These are phyloP conservation scores for Capsicum chinense DNA, from an alignment of 257 asterid species.

Conservation along the genomic window DNA sequence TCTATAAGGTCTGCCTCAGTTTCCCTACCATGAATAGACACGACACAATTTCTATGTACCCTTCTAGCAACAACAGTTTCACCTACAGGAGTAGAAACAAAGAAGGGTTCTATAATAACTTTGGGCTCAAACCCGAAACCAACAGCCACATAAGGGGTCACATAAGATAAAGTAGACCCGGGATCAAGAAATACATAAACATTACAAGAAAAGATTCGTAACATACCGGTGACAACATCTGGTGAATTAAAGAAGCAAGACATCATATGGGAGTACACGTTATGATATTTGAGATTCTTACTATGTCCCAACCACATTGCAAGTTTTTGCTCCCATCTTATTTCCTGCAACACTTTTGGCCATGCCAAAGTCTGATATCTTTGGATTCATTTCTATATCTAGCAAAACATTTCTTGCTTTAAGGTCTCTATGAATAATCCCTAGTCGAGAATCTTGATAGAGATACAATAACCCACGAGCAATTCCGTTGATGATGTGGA, in stretches of 20 bases:
- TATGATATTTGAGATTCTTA: conserved; percentile 24
- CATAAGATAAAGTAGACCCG: too few species aligned
- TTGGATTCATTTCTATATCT: conserved; percentile 43
- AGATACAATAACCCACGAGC: conserved; percentile 46
- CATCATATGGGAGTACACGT: not conserved
- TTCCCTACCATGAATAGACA: too few species aligned
- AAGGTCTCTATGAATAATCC: conserved; percentile 47
- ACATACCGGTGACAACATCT: too few species aligned
- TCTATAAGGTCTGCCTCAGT: too few species aligned
- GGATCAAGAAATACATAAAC: too few species aligned
- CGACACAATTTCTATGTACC: too few species aligned
- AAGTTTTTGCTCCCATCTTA: conserved; percentile 41
- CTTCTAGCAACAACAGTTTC: too few species aligned
- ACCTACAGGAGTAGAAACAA: too few species aligned
- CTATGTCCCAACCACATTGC: conserved; percentile 43
- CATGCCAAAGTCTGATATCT: conserved; percentile 45
- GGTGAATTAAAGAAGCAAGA: not conserved
- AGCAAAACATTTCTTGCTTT: conserved; percentile 42
- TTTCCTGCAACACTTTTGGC: conserved; percentile 41
- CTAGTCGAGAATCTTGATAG: conserved; percentile 45
- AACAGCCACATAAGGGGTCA: too few species aligned
- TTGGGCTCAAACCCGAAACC: too few species aligned
- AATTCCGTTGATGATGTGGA: conserved; percentile 40
- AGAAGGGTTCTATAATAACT: too few species aligned
- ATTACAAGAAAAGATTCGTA: too few species aligned